Conservation (phyloP, 305 asterid species). For the Solanum hybrid region DNA sequence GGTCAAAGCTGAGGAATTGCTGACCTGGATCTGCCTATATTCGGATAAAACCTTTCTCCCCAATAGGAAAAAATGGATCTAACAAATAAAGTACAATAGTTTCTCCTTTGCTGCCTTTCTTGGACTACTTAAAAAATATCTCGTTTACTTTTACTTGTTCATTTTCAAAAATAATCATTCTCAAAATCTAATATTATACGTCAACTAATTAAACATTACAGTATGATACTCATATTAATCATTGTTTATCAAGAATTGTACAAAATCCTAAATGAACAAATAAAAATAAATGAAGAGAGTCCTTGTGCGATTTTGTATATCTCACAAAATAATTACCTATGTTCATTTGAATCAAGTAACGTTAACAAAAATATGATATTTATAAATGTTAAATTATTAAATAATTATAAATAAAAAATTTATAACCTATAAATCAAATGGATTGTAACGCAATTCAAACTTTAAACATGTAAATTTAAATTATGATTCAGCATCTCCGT, state of each 20-base stretch:
- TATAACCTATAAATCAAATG: background rate
- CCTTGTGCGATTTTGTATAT: background rate
- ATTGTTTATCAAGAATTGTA: background rate
- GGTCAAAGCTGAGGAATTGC: slow-evolving; percentile 26
- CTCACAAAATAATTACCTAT: background rate
- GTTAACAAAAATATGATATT: too few relatives aligned
- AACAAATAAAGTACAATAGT: background rate
- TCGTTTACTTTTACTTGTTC: background rate
- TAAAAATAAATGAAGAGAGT: background rate
- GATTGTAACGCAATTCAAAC: background rate
- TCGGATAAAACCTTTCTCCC: background rate
- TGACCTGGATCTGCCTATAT: slow-evolving; percentile 15
- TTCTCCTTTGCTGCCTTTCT: background rate
- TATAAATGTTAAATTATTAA: background rate
- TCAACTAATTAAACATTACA: background rate
- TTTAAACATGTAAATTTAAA: background rate
- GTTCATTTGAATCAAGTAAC: too few relatives aligned
- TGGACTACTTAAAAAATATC: background rate
- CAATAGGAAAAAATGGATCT: background rate
- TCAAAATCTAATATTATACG: background rate
- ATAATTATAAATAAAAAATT: background rate
- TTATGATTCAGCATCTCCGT: background rate
- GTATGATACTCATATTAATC: background rate
- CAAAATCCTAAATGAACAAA: background rate
- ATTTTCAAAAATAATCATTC: background rate